Conservation (phyloP, 169 alveolate genomes). For the Blepharisma undulans region DNA sequence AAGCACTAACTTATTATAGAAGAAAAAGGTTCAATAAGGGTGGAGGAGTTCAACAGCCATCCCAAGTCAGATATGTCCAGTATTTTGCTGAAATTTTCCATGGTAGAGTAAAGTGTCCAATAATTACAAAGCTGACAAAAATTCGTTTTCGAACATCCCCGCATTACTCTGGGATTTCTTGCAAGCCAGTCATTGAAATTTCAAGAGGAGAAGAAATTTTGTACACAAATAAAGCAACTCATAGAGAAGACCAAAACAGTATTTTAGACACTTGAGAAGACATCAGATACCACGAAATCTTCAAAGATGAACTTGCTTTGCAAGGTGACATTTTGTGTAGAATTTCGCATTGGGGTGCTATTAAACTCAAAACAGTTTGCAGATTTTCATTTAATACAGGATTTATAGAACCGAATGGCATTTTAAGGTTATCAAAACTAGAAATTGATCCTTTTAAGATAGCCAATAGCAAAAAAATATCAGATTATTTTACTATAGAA, state of each 20-base stretch:
- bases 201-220: not conserved
- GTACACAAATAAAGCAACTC: conserved; percentile 8
- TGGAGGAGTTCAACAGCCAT: conserved; percentile 86
- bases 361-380: conserved; percentile 56
- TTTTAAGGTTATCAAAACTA: not conserved
- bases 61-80: conserved; percentile 81
- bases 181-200: conserved; percentile 34
- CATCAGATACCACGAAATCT: not conserved
- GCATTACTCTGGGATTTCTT: not conserved
- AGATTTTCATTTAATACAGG: conserved; percentile 78
- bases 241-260: conserved; percentile 37
- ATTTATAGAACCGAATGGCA: conserved; percentile 50
- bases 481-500: conserved; percentile 41
- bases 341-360: conserved; percentile 53
- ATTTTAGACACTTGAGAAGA: conserved; percentile 35
- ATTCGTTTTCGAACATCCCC: conserved; percentile 46
- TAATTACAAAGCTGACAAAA: conserved; percentile 7
- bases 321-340: conserved; percentile 67
- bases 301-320: conserved; percentile 40
- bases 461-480: conserved; percentile 39
- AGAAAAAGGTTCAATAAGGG: conserved; percentile 77
- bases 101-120: conserved; percentile 40
- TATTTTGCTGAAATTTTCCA: conserved; percentile 71
- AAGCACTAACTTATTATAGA: conserved; percentile 80
- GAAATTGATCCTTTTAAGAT: conserved; percentile 63